Base-by-base conservation (phyloP, 768 basidiomycete genomes). In the Cubamyces sp. region DNA sequence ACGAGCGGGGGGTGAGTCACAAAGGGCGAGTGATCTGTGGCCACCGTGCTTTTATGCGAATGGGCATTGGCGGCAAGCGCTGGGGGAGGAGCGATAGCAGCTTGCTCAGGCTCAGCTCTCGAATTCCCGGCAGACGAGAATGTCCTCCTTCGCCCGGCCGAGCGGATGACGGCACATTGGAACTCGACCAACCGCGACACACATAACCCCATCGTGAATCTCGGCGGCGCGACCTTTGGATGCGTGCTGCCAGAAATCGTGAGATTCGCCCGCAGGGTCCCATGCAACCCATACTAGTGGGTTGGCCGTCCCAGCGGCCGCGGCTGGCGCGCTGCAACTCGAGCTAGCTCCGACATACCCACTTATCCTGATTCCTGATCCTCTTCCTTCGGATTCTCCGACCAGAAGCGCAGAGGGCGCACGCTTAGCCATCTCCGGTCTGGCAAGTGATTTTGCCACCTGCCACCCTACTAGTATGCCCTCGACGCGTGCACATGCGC, bases 31-130 rank as follows among this genome's bases (percentile, higher is more conserved):
- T 46, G 59, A 54, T 53, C 41, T 54, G 58, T 60, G 59, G 45
- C 60, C 61, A 51, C 56, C 58, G 66, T 62, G 51, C 54, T 67
- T 64, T 64, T 64, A 64, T 64, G 60, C 63, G 57, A 42, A 21
- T 26, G 45, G 40, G 28, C 39, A 39, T 12, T 41, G 8, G 25
- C 25, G 45, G 28, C 28, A 67, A 64, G 66, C 66, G 66, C 66
- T 62, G 50, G 66, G 25, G 40, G 57, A 50, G 57, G 49, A 42
- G 40, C 49, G 49, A 52, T 42, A 58, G 57, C 49, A 43, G 41
- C 41, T 37, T 23, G 42, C 28, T 16, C 34, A 26, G 39, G 40
- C 34, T 39, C 34, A 30, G 26, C 25, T n/a, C 21, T 46, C 45
- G 45, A 46, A 46, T 5, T 46, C 45, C 45, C 45, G 45, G 45